A percentile compares a stretch with the other conserved stretches of the same genome.
phyloP scores from a whole-genome alignment of 2,329 filamentous ascomycete species.

The Alternaria longipes region DNA sequence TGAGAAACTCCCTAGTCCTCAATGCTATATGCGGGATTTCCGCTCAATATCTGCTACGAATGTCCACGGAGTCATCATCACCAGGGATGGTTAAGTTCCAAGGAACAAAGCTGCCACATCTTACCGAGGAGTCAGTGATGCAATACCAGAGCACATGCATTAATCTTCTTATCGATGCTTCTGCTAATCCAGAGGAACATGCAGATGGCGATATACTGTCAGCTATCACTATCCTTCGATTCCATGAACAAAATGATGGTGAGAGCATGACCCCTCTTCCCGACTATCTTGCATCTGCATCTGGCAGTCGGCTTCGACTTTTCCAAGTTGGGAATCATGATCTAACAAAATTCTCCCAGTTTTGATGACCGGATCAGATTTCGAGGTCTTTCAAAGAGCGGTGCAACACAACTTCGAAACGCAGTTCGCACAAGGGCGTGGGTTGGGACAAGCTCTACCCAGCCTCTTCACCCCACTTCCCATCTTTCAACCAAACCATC shows the following conservation, averaged over 20 bases:
- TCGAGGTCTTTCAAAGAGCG: background rate
- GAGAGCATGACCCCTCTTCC: too few species aligned
- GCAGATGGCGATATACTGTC: too few species aligned
- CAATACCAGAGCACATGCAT: background rate
- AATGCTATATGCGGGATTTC: background rate
- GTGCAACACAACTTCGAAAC: slow-evolving; percentile 1
- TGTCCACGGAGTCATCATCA: background rate
- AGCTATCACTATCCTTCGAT: too few species aligned
- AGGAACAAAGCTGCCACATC: background rate
- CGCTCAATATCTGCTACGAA: background rate
- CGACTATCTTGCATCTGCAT: too few species aligned
- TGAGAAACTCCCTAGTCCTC: background rate
- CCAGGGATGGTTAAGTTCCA: background rate
- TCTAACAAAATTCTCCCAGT: background rate
- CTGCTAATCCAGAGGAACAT: background rate
- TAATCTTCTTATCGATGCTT: background rate
- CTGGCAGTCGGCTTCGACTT: too few species aligned
- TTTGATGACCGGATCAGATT: slow-evolving; percentile 1
- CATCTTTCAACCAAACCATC: background rate
- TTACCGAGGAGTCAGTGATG: slow-evolving; percentile 2
- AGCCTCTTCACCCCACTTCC: background rate
- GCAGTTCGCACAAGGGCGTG: slow-evolving; percentile 2
- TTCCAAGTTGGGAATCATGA: too few species aligned
- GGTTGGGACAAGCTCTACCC: background rate
- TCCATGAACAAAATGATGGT: too few species aligned